A percentile compares a stretch with the other conserved stretches of the same genome.
These are phyloP conservation scores for Elsinoe necatrix DNA, from an alignment of 2,329 filamentous ascomycete species.

Conservation along the genomic window DNA sequence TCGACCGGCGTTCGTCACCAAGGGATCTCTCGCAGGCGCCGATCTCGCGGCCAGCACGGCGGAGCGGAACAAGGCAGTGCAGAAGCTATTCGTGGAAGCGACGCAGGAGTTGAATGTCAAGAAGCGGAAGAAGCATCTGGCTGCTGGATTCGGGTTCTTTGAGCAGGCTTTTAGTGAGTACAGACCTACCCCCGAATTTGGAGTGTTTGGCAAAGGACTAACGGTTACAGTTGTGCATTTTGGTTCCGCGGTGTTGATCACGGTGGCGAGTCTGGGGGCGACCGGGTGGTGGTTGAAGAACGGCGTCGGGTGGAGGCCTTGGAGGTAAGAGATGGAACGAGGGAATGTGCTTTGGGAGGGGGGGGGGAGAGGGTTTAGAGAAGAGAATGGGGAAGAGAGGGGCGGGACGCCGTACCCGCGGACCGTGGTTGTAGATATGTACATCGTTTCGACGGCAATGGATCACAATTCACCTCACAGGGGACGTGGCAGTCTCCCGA, in stretches of 20 bases:
- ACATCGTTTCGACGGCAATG: background rate
- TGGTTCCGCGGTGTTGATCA: background rate
- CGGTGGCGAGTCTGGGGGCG: background rate
- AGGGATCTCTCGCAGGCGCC: slow-evolving; percentile 11
- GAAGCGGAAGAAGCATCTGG: slow-evolving; percentile 28
- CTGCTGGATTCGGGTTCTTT: slow-evolving; percentile 32
- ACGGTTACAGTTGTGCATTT: slow-evolving; percentile 8
- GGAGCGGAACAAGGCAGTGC: slow-evolving; percentile 14
- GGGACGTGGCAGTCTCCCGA: too few species aligned
- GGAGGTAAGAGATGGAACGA: background rate
- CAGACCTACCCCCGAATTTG: background rate
- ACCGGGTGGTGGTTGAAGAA: slow-evolving; percentile 11
- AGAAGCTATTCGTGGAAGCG: slow-evolving; percentile 21
- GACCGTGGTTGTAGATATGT: background rate
- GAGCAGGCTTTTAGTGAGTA: slow-evolving; percentile 26
- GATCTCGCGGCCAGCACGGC: slow-evolving; percentile 15
- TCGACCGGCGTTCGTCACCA: slow-evolving; percentile 35
- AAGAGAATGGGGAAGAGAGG: background rate
- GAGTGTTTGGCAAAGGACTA: background rate
- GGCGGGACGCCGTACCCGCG: background rate
- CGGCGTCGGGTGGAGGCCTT: slow-evolving; percentile 3
- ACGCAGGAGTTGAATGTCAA: slow-evolving; percentile 22
- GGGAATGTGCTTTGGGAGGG: too few species aligned
- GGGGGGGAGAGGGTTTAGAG: too few species aligned
- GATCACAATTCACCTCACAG: background rate